A percentile compares a stretch with the other conserved stretches of the same genome.
Evolutionary conservation across 2,329 filamentous ascomycete genomes (phyloP).

Genomic region (Aureobasidium sp.): DNA sequence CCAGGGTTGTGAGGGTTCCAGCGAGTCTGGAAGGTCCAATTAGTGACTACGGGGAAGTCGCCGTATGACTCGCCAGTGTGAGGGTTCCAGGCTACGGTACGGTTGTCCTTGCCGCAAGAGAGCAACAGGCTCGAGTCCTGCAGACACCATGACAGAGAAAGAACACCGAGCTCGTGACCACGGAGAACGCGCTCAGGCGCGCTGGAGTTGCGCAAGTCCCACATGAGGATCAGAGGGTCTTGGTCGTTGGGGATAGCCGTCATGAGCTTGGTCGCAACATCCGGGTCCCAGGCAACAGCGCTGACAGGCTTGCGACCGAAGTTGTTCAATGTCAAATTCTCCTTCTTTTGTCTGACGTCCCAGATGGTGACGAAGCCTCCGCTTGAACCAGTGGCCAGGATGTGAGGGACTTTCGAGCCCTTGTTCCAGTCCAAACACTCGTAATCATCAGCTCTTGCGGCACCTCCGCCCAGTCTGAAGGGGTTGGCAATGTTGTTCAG

Average conservation of each 20-base stretch:
- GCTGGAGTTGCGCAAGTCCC: conserved; percentile 94
- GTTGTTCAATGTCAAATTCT: conserved; percentile 89
- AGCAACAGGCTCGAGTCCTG: conserved; percentile 85
- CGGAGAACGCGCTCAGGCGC: conserved; percentile 81
- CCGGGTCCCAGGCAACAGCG: conserved; percentile 94
- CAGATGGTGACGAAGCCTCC: conserved; percentile 96
- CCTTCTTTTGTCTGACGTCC: conserved; percentile 97
- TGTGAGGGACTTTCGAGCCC: conserved; percentile 75
- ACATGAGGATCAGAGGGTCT: conserved; percentile 79
- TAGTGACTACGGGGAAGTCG: conserved; percentile 95
- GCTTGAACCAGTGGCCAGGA: conserved; percentile 85
- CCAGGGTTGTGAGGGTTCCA: conserved; percentile 93
- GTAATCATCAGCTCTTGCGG: conserved; percentile 86
- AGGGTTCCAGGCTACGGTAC: conserved; percentile 93
- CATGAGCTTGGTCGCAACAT: conserved; percentile 83
- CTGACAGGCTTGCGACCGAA: conserved; percentile 85
- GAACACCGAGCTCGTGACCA: conserved; percentile 88
- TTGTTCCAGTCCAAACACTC: conserved; percentile 98
- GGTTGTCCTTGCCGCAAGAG: conserved; percentile 94
- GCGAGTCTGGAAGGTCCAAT: conserved; percentile 94
- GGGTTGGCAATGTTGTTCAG: conserved; percentile 82
- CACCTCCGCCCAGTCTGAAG: conserved; percentile 79
- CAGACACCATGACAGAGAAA: conserved; percentile 91
- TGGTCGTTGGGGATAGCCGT: conserved; percentile 88
- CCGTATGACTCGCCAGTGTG: conserved; percentile 81